These are phyloP conservation scores for Moricandia arvensis DNA, from an alignment of 345 rosid genomes.

Conservation along the genomic window DNA sequence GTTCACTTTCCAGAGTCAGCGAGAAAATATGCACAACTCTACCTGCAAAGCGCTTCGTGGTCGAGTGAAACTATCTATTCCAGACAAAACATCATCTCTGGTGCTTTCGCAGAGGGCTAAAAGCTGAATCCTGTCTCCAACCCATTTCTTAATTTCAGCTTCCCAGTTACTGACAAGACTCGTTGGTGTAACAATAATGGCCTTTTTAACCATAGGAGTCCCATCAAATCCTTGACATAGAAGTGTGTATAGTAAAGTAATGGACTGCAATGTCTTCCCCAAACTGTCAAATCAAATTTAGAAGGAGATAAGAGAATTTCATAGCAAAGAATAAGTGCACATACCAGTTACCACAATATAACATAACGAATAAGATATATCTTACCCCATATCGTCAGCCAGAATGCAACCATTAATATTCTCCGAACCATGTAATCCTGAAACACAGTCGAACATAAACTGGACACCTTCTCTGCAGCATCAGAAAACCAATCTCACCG, in stretches of 20 bases:
- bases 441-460: constrained; percentile 95
- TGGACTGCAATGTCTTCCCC: constrained; percentile 98
- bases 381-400: constrained; percentile 99
- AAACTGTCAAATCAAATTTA: constrained; percentile 55
- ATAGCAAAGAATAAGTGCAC: neutral
- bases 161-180: constrained; percentile 99
- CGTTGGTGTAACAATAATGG: constrained; percentile 94
- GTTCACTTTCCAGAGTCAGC: constrained; percentile 27
- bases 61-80: constrained; percentile 76
- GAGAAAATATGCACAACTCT: constrained; percentile 21
- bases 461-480: constrained; percentile 95
- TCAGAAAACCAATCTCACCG: constrained; percentile 18
- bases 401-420: constrained; percentile 87
- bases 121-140: constrained; percentile 84
- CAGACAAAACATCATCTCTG: constrained; percentile 86
- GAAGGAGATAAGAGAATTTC: constrained; percentile 2
- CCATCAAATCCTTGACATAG: constrained; percentile 90
- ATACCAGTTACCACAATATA: neutral
- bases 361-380: constrained; percentile 21
- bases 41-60: constrained; percentile 77
- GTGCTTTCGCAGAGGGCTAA: constrained; percentile 95
- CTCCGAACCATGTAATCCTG: constrained; percentile 59
- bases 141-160: constrained; percentile 94
- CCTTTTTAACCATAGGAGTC: constrained; percentile 88
- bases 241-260: constrained; percentile 84